Percentiles rank a stretch among this genome's conserved stretches.
phyloP scores from a whole-genome alignment of 2,329 filamentous ascomycete species.

The Phaeophleospora eucalypticola region DNA sequence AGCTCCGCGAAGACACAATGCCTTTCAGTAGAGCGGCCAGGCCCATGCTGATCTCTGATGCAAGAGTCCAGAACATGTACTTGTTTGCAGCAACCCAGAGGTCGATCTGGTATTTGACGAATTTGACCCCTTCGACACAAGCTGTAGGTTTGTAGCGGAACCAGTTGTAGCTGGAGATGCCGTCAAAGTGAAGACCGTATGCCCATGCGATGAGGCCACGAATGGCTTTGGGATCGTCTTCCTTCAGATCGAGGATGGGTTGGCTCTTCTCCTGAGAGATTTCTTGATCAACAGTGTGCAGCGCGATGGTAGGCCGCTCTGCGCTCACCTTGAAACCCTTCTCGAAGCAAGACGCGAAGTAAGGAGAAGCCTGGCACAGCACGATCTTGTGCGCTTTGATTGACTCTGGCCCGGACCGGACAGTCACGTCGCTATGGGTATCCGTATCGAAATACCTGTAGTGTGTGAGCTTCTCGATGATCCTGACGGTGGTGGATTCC shows the following conservation, averaged over 20 bases:
- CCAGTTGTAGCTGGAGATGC: background rate
- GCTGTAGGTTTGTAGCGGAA: background rate
- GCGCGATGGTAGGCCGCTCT: too few species aligned
- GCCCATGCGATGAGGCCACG: background rate
- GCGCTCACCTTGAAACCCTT: background rate
- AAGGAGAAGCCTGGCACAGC: background rate
- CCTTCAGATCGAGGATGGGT: background rate
- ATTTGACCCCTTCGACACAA: background rate
- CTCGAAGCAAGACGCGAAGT: background rate
- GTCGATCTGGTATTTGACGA: background rate
- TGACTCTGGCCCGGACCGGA: background rate
- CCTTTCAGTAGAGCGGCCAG: background rate
- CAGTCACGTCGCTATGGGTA: background rate
- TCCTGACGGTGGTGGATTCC: background rate
- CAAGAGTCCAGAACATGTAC: background rate
- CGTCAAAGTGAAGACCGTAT: constrained; percentile 1
- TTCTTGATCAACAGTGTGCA: too few species aligned
- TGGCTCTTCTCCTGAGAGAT: background rate
- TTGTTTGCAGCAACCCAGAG: background rate
- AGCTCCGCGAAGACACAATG: background rate
- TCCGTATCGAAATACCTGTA: background rate
- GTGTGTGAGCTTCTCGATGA: background rate
- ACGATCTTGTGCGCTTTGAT: constrained; percentile 2
- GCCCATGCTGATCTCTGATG: background rate
- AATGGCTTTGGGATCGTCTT: background rate